Evolutionary conservation across 2,329 filamentous ascomycete species (phyloP), one percentile per base, ranked within the genome.

Genomic region (Colletotrichum eremochloae): DNA sequence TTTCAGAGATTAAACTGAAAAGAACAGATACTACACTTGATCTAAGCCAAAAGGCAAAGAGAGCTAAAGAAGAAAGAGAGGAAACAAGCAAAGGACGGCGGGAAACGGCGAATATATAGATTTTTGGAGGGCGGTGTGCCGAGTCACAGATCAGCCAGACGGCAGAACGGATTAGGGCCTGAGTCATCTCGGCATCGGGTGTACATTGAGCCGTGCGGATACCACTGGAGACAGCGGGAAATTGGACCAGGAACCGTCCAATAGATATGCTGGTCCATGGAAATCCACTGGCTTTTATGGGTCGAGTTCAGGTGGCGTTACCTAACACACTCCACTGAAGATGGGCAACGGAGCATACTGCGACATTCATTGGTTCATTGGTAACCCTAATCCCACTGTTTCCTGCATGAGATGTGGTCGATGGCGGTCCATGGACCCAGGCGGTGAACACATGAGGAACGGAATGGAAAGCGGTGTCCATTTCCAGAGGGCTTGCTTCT

Each of bases 1-100:
- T 94, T 93, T 92, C 92, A 95, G 93, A 93, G 91, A 94, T 95
- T 95, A 95, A 95, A 94, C 93, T 95, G 91, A 94, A 93, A 94
- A 95, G 93, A 95, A 95, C 92, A 94, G 92, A 94, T 94, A 94
- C 92, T 94, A 94, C 92, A 94, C 92, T 94, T 94, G 92, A 94
- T 94, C 92, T 94, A 93, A 93, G 90, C 90, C 88, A 90, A 87
- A 87, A 86, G 85, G 79, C 84, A 86, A 87, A 87, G 85, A 86
- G 84, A 86, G 85, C 84, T 86, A 77, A 83, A 79, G 84, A 85
- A 84, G 83, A 87, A 87, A 85, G 82, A 84, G 84, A 83, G 8
- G 84, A 83, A 82, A 80, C 76, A 76, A 74, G 60, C 40, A 78
- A 81, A 83, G 74, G 58, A 52, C 2, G 42, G 62, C 14, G 73